Evolutionary conservation across 768 basidiomycete species (phyloP).

Genomic region (Tricholoma furcatifolium): DNA sequence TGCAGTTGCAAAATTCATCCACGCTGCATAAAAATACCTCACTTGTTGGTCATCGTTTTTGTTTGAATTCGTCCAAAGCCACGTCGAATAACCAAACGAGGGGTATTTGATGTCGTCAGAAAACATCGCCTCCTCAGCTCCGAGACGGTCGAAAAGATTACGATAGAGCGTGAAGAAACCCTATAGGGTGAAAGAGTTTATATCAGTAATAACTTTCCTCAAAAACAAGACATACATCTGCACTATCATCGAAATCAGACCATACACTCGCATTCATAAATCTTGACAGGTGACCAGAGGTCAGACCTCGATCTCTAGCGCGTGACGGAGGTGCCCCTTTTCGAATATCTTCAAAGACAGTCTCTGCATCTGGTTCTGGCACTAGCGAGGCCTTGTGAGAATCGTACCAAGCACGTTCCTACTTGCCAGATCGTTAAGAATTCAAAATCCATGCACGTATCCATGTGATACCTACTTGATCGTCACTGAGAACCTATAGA

Average conservation of each 20-base stretch:
- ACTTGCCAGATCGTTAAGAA: slow-evolving; percentile 34
- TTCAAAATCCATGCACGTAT: neutral
- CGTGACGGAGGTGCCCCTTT: slow-evolving; percentile 59
- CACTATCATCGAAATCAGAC: slow-evolving; percentile 61
- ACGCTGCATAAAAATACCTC: slow-evolving; percentile 78
- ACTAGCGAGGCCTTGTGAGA: slow-evolving; percentile 79
- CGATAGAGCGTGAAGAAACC: slow-evolving; percentile 89
- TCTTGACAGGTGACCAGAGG: slow-evolving; percentile 73
- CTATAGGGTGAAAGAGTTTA: slow-evolving; percentile 35
- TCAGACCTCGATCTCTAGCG: slow-evolving; percentile 70
- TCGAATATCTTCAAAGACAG: slow-evolving; percentile 83
- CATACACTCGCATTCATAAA: slow-evolving; percentile 81
- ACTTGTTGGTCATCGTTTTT: slow-evolving; percentile 47
- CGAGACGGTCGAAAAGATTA: slow-evolving; percentile 80
- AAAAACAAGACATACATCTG: slow-evolving; percentile 44
- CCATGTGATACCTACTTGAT: slow-evolving; percentile 63
- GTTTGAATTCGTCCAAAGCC: slow-evolving; percentile 60
- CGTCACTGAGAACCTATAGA: slow-evolving; percentile 83
- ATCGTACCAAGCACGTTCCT: slow-evolving; percentile 99
- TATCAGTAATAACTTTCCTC: neutral
- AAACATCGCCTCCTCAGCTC: slow-evolving; percentile 70
- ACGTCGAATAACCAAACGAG: slow-evolving; percentile 77
- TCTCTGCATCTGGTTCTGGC: slow-evolving; percentile 81
- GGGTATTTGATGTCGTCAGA: slow-evolving; percentile 56
- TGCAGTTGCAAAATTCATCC: slow-evolving; percentile 82